Conservation (phyloP, 1,284 basidiomycete species). For the Cryptococcus maquisensis region DNA sequence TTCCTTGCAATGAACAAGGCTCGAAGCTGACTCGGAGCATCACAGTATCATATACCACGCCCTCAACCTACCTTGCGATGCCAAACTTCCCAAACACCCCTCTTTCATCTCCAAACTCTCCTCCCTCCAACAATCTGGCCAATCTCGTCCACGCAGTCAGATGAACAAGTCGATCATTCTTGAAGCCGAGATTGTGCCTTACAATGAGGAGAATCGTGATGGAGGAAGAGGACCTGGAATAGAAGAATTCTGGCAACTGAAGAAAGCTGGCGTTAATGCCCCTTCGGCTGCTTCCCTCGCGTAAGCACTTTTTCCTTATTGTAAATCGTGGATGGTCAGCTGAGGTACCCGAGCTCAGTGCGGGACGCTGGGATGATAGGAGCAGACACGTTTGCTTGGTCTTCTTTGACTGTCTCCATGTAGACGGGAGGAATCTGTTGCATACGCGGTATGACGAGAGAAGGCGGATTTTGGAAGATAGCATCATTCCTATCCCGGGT, state of each 20-base stretch:
- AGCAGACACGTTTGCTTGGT: slow-evolving; percentile 65
- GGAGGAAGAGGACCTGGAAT: slow-evolving; percentile 43
- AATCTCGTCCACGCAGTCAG: neutral
- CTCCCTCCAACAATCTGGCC: neutral
- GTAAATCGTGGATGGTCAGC: neutral
- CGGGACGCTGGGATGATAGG: too few species aligned
- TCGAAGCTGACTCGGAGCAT: too few species aligned
- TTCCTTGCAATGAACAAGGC: too few species aligned
- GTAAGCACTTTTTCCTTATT: neutral
- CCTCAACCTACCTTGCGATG: slow-evolving; percentile 53
- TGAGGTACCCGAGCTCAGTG: too few species aligned
- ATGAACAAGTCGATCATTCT: slow-evolving; percentile 57
- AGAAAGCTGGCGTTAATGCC: slow-evolving; percentile 27
- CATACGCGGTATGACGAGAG: slow-evolving; percentile 58
- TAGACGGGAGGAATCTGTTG: slow-evolving; percentile 61
- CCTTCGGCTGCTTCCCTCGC: neutral
- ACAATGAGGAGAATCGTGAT: slow-evolving; percentile 53
- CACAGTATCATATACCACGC: slow-evolving; percentile 61
- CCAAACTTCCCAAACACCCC: slow-evolving; percentile 19
- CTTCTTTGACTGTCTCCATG: slow-evolving; percentile 73
- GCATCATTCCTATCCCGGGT: slow-evolving; percentile 57
- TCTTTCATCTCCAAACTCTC: slow-evolving; percentile 3
- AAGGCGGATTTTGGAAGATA: slow-evolving; percentile 58
- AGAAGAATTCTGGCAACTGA: slow-evolving; percentile 52
- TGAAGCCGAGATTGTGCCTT: slow-evolving; percentile 85